Base-by-base conservation (phyloP, 2,329 filamentous ascomycete genomes). In the Purpureocillium lavendulum region DNA sequence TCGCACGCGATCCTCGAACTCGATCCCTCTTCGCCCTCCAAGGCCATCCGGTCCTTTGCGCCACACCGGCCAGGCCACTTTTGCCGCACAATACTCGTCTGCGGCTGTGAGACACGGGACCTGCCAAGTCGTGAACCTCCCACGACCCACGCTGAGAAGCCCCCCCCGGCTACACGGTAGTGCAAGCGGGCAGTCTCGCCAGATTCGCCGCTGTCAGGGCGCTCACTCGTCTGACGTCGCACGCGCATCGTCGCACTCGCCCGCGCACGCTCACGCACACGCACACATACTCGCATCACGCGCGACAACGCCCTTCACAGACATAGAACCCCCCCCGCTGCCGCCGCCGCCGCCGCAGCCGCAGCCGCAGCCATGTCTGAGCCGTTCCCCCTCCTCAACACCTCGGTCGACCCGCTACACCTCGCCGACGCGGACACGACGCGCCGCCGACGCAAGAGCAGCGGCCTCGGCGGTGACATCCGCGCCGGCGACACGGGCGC, bases 361-460 rank as follows among this genome's bases (percentile, higher is more conserved):
- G 31, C 18, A 30, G 8, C 8, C n/a, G 21, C 47, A 48, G 58
- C 26, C 50, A 72, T 72, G 68, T 58, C 68, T 31, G 73, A 78
- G 56, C 74, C 74, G 15, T 78, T 78, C 45, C 74, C 74, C 40
- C 60, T 70, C 30, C 65, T 78, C 48, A 72, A 66, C 56, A 65
- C 66, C 36, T 63, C 69, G 37, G 65, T 66, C 45, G 69, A 75
- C 46, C 69, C 72, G 51, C 56, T 70, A 47, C 64, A 65, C 51
- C 61, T 63, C 33, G 53, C 60, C 43, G 57, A 62, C 43, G 55
- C 52, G 48, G 59, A 56, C 42, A 51, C 53, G 35, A 53, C 63
- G 34, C 68, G 69, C 47, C 66, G 71, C 41, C 66, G 71, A 47
- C 68, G 74, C 46, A 76, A 76, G 64, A 75, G 72, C 44, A 77